A percentile compares a stretch with the other conserved stretches of the same genome.
phyloP scores from a whole-genome alignment of 768 basidiomycete genomes.

The Tylopilus balloui region DNA sequence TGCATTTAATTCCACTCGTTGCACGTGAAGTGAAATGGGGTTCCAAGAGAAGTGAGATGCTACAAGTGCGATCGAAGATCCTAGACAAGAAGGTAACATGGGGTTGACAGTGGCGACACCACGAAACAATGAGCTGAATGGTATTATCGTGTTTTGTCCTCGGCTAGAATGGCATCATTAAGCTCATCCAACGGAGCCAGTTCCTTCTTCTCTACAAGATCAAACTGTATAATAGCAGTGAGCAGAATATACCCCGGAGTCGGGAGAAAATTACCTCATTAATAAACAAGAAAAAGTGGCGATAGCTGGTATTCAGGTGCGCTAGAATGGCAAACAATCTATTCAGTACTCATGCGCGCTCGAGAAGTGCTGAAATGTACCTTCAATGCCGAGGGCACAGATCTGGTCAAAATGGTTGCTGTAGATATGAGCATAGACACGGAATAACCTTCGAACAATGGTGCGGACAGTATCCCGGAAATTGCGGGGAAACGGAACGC shows the following conservation, averaged over 20 bases:
- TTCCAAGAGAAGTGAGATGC: neutral
- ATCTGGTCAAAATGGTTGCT: constrained; percentile 99
- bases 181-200: constrained; percentile 91
- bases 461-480: constrained; percentile 90
- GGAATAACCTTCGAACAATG: constrained; percentile 87
- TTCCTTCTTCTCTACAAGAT: constrained; percentile 95
- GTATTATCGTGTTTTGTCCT: constrained; percentile 40
- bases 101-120: neutral
- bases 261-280: constrained; percentile 66
- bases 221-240: constrained; percentile 52
- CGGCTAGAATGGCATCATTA: constrained; percentile 81
- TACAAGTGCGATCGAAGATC: neutral
- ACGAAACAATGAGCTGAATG: neutral
- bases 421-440: constrained; percentile 98
- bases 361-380: constrained; percentile 37
- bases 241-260: constrained; percentile 1
- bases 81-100: neutral
- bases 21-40: neutral
- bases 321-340: constrained; percentile 43
- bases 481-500: constrained; percentile 84
- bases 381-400: constrained; percentile 96
- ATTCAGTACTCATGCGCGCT: neutral
- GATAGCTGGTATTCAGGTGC: constrained; percentile 96
- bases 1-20: constrained; percentile 1
- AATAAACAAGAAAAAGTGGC: constrained; percentile 96